Percentiles rank a stretch among this genome's conserved stretches.
phyloP scores from a whole-genome alignment of 2,329 filamentous ascomycete species.

The Epichloe scottii region DNA sequence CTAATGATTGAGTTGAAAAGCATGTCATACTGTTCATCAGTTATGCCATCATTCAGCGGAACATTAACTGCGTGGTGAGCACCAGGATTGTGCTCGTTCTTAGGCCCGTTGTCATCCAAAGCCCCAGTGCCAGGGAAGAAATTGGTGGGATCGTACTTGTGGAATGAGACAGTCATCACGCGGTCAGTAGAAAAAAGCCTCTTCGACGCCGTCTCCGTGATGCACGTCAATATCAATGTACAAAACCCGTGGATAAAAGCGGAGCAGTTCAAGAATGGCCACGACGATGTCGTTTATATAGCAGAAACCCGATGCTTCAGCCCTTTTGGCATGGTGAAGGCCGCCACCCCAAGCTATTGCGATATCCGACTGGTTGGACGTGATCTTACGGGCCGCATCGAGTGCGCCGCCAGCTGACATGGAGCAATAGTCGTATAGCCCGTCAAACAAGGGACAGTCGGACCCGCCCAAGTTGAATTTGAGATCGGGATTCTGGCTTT shows the following conservation, averaged over 20 bases:
- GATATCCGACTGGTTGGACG: constrained; percentile 78
- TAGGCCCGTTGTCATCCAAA: constrained; percentile 72
- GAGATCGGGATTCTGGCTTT: constrained; percentile 48
- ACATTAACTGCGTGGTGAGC: constrained; percentile 87
- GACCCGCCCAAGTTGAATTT: constrained; percentile 81
- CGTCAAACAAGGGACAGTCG: constrained; percentile 94
- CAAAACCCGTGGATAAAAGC: constrained; percentile 70
- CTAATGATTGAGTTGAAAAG: constrained; percentile 76
- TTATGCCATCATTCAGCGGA: constrained; percentile 80
- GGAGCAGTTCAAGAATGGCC: constrained; percentile 76
- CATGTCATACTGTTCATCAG: constrained; percentile 74
- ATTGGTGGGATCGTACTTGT: constrained; percentile 75
- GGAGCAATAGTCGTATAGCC: constrained; percentile 88
- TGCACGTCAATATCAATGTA: constrained; percentile 95
- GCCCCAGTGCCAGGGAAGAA: constrained; percentile 92
- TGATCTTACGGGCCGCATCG: constrained; percentile 81
- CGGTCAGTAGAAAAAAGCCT: constrained; percentile 84
- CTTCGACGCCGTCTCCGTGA: constrained; percentile 82
- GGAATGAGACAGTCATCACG: constrained; percentile 88
- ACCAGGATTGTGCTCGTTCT: constrained; percentile 71
- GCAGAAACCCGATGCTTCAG: constrained; percentile 90
- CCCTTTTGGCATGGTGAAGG: constrained; percentile 89
- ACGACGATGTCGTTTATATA: constrained; percentile 99
- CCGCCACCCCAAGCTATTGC: constrained; percentile 97
- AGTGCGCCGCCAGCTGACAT: constrained; percentile 85